These are phyloP conservation scores for Phytophthora sansomeana DNA, from an alignment of 352 stramenopile species.

Conservation along the genomic window DNA sequence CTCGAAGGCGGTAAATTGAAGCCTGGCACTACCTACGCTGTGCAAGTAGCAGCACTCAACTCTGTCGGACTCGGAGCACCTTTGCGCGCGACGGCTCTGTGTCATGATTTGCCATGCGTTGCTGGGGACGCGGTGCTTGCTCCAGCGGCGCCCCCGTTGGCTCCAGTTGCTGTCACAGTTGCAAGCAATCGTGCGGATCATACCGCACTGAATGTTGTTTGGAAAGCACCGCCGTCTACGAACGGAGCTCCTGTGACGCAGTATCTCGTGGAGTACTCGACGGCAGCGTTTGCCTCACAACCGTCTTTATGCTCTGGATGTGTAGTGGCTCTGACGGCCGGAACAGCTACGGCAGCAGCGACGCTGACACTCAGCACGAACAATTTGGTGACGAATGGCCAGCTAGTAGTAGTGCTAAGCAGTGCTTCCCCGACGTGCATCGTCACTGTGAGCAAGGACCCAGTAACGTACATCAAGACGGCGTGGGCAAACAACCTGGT, in stretches of 20 bases:
- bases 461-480: conserved; percentile 33
- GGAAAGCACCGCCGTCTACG: conserved; percentile 62
- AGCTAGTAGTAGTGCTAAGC: conserved; percentile 59
- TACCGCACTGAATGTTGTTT: conserved; percentile 88
- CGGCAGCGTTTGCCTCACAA: conserved; percentile 49
- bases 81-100: conserved; percentile 49
- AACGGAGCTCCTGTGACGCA: conserved; percentile 75
- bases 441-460: conserved; percentile 45
- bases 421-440: conserved; percentile 59
- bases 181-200: conserved; percentile 81
- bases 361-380: conserved; percentile 49
- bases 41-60: conserved; percentile 92
- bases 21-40: conserved; percentile 89
- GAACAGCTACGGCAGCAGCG: conserved; percentile 19
- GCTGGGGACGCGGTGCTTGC: conserved; percentile 46
- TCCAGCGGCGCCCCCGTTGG: conserved; percentile 73
- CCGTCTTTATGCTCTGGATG: conserved; percentile 59
- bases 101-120: conserved; percentile 61
- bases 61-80: conserved; percentile 75
- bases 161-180: conserved; percentile 81
- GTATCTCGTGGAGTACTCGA: conserved; percentile 92
- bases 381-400: conserved; percentile 39
- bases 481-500: conserved; percentile 44
- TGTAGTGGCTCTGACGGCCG: conserved; percentile 44
- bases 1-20: conserved; percentile 84